Evolutionary conservation across 352 stramenopile genomes (phyloP).

Genomic region (Pilasporangium apinafurcum): DNA sequence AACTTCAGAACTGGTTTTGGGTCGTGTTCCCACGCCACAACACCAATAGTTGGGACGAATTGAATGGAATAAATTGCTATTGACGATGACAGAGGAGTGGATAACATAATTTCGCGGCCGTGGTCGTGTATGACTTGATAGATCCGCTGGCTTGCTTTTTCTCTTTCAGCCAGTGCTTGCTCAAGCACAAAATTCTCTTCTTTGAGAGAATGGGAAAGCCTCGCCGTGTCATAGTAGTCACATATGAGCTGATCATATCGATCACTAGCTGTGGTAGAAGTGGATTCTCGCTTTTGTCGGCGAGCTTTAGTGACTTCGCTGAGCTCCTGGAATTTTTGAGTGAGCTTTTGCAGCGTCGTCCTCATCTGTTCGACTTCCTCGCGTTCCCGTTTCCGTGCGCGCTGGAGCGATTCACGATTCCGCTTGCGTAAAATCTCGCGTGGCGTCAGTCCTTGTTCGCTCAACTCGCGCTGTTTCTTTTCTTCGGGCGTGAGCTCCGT

Average conservation of each 20-base stretch:
- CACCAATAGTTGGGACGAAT: no score
- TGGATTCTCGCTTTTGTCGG: no score
- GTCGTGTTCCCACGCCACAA: no score
- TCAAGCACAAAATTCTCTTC: conserved; percentile 27
- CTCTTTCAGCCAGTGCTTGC: conserved; percentile 20
- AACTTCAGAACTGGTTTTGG: no score
- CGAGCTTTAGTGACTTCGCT: conserved; percentile 26
- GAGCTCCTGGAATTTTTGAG: conserved; percentile 33
- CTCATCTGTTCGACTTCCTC: conserved; percentile 26
- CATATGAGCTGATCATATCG: conserved; percentile 30
- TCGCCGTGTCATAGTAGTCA: conserved; percentile 44
- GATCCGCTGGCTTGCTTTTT: conserved; percentile 29
- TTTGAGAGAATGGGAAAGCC: conserved; percentile 40
- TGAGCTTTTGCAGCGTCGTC: conserved; percentile 20
- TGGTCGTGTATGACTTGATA: conserved; percentile 20
- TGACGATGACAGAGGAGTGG: no score
- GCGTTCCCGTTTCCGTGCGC: conserved; percentile 21
- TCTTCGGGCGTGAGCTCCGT: conserved; percentile 16
- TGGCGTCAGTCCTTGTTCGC: no score
- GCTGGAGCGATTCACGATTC: conserved; percentile 46
- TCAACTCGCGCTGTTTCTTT: no score
- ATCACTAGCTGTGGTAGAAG: no score
- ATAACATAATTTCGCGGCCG: no score
- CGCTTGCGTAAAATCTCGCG: conserved; percentile 27
- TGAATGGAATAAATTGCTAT: no score